Percentiles rank a stretch among this genome's conserved stretches.
These are phyloP conservation scores for Penicillium sp. DNA, from an alignment of 2,329 filamentous ascomycete species.

Conservation along the genomic window DNA sequence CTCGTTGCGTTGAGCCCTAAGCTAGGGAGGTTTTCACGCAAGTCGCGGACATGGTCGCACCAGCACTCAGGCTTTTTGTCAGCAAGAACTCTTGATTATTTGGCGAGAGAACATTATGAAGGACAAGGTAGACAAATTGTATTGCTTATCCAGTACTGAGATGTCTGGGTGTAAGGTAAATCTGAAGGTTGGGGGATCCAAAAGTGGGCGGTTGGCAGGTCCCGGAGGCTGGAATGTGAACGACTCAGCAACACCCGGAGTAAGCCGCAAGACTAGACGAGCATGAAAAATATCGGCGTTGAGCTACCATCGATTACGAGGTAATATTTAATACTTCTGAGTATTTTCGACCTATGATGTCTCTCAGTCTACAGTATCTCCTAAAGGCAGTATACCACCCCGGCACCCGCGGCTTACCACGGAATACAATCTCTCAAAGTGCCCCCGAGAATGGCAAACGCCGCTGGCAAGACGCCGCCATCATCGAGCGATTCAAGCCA, in stretches of 20 bases:
- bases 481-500: not conserved
- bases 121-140: not conserved
- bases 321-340: not conserved
- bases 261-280: not conserved
- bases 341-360: not conserved
- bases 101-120: not conserved
- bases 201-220: not conserved
- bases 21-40: not conserved
- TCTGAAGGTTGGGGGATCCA: not conserved
- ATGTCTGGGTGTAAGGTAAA: not conserved
- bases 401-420: not conserved
- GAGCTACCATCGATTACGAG: not conserved
- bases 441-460: not conserved
- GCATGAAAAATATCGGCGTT: not conserved
- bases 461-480: not conserved
- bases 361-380: not conserved
- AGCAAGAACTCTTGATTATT: too few species aligned
- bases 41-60: not conserved
- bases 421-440: not conserved
- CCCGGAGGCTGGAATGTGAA: conserved; percentile 1
- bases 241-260: not conserved
- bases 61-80: not conserved
- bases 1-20: not conserved
- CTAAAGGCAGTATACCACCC: not conserved
- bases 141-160: not conserved